phyloP scores from a whole-genome alignment of 2,329 filamentous ascomycete species.

The Arthrobotrys iridis region DNA sequence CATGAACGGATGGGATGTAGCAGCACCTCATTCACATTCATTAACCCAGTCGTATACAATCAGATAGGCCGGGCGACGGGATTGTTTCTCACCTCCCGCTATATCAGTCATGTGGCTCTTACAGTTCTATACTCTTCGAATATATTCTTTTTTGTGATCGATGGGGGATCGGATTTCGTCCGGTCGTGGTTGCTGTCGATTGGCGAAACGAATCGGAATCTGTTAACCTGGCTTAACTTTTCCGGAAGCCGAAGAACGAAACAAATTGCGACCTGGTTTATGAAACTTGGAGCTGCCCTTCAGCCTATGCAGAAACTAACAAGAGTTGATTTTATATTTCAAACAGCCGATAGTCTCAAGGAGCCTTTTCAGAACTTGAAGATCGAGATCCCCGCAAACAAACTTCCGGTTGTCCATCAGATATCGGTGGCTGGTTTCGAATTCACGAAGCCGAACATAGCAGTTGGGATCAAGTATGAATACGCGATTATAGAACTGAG shows the following conservation, averaged over 20 bases:
- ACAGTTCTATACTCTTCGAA: constrained; percentile 16
- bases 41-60: background rate
- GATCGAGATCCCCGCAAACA: too few relatives aligned
- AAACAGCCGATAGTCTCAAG: too few relatives aligned
- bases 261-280: too few relatives aligned
- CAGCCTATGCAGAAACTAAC: constrained; percentile 12
- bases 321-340: constrained; percentile 13
- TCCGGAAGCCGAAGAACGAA: too few relatives aligned
- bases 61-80: background rate
- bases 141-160: constrained; percentile 1
- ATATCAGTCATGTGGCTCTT: constrained; percentile 16
- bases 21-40: background rate
- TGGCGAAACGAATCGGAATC: constrained; percentile 1
- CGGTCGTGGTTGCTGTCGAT: constrained; percentile 28
- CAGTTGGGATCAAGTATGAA: too few relatives aligned
- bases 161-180: background rate
- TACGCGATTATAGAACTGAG: too few relatives aligned
- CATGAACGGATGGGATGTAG: too few relatives aligned
- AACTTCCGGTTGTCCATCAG: too few relatives aligned
- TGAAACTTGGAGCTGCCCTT: constrained; percentile 13
- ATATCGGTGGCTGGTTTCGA: too few relatives aligned
- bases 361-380: too few relatives aligned
- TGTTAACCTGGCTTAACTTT: background rate
- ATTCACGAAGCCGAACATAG: too few relatives aligned
- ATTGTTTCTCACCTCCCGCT: constrained; percentile 23